phyloP scores from a whole-genome alignment of 73 alveolate genomes.

The Paramecium octaurelia region DNA sequence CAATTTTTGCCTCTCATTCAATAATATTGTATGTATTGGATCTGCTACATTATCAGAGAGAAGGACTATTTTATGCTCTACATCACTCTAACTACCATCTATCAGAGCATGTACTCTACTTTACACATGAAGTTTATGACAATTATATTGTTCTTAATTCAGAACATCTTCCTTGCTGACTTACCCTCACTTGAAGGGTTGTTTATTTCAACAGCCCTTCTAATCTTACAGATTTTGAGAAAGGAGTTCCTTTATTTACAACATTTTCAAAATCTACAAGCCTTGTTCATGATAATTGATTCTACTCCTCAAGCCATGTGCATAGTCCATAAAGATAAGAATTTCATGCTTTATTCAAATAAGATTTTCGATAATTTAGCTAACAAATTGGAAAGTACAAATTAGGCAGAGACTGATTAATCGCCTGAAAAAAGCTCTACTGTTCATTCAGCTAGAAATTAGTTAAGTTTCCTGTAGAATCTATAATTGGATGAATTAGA shows the following conservation, averaged over 20 bases:
- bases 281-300: conserved; percentile 8
- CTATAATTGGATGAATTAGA: not conserved
- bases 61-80: conserved; percentile 5
- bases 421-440: not conserved
- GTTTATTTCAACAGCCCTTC: not conserved
- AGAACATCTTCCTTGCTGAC: not conserved
- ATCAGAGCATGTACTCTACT: not conserved
- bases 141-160: not conserved
- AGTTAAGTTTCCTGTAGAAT: not conserved
- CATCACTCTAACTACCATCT: not conserved
- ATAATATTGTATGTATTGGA: not conserved
- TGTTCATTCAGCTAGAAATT: not conserved
- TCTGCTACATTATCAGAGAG: not conserved
- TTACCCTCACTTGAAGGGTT: not conserved
- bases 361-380: not conserved
- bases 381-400: not conserved
- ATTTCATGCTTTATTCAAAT: not conserved
- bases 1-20: not conserved
- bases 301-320: conserved; percentile 12
- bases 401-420: not conserved
- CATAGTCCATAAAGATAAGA: conserved; percentile 12
- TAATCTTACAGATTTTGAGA: not conserved
- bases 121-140: not conserved
- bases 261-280: not conserved
- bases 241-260: not conserved